Evolutionary conservation across 345 rosid genomes (phyloP).

Genomic region (Melaleuca alternifolia): DNA sequence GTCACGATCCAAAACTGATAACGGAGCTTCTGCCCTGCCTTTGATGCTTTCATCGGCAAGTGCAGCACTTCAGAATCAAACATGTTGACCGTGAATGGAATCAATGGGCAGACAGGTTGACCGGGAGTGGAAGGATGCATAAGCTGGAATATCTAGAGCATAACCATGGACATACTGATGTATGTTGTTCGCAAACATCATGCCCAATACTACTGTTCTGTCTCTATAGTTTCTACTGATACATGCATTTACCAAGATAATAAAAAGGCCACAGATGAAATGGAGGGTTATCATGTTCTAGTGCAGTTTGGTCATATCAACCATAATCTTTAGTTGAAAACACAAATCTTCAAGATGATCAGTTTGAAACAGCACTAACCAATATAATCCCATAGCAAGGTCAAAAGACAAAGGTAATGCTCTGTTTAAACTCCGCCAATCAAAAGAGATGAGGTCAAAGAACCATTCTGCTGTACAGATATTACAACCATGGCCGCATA

Average conservation of each 20-base stretch:
- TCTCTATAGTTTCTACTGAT: neutral
- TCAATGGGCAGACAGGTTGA: neutral
- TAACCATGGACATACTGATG: neutral
- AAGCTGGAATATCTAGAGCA: neutral
- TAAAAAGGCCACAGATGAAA: neutral
- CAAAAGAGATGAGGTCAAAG: neutral
- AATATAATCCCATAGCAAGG: neutral
- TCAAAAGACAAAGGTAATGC: neutral
- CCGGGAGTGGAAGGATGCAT: neutral
- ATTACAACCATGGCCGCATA: neutral
- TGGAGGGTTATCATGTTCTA: neutral
- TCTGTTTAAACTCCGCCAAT: neutral
- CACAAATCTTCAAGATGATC: neutral
- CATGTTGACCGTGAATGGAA: neutral
- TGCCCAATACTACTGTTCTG: neutral
- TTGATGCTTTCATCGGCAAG: neutral
- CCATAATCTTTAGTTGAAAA: neutral
- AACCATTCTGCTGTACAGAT: neutral
- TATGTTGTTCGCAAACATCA: neutral
- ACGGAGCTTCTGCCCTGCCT: neutral
- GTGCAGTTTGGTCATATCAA: neutral
- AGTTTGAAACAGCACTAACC: neutral
- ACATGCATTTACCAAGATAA: neutral
- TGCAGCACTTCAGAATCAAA: neutral
- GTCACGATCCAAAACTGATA: neutral